Evolutionary conservation across 2,329 filamentous ascomycete species (phyloP), one percentile per base, ranked within the genome.

Genomic region (Monosporascus sp.): DNA sequence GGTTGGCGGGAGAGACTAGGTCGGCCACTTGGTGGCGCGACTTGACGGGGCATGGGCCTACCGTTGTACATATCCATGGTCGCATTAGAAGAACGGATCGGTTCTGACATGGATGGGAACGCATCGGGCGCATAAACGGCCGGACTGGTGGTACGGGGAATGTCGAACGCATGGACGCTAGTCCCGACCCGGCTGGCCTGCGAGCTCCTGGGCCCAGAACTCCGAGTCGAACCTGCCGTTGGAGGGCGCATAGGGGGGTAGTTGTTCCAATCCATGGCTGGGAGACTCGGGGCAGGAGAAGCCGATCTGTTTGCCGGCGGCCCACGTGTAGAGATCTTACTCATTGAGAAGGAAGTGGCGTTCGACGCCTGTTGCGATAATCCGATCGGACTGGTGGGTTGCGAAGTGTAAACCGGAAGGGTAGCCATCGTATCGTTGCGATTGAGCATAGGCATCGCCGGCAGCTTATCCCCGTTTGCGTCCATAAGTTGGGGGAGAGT

Each of bases 401-500:
- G 78, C 8, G 85, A 85, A 3, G 75, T 74, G 65, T 89, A 89
- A 3, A 75, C 66, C 0, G 86, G 84, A 6, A 89, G 70, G 0
- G 85, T 87, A 1, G 76, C 65, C 62, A 79, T 78, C 2, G 84
- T 87, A 37, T 86, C 82, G 55, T 75, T 81, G 55, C 84, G 78
- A 52, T 75, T 76, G 17, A 86, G 63, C 61, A 74, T 73, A n/a
- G 83, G 83, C 80, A 83, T 84, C 48, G 69, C 69, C 48, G 79
- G 78, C 55, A 81, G 74, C 60, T 76, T 78, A 57, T 84, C 77
- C 59, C 71, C 70, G 47, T 66, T 70, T 31, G 71, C 71, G 37
- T 79, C 73, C 50, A 79, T 73, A 7, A 89, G 61, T 5, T 77
- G 78, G 2, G 88, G 90, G 6, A 93, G 65, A 0, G 89, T 91